phyloP scores from a whole-genome alignment of 176 grass and related monocot species.

The Eleusine indica region DNA sequence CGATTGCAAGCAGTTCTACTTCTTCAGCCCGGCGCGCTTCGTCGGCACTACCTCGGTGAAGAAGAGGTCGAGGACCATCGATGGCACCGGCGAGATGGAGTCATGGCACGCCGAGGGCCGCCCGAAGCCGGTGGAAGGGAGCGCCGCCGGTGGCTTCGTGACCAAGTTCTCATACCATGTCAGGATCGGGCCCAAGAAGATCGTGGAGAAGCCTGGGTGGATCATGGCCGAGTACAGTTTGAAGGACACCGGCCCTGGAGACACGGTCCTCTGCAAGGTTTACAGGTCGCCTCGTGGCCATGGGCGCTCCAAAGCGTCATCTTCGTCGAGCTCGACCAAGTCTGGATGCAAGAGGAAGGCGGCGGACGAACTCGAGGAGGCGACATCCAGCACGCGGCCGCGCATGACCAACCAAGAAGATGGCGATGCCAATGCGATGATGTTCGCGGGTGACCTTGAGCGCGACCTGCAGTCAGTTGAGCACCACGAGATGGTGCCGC shows the following conservation, averaged over 20 bases:
- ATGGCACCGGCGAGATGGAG: neutral
- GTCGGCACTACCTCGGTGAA: neutral
- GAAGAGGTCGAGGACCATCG: neutral
- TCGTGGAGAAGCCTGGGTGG: neutral
- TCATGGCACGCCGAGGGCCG: neutral
- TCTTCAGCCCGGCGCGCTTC: neutral
- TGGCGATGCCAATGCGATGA: neutral
- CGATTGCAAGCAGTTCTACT: neutral
- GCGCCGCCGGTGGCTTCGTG: neutral
- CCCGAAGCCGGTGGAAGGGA: neutral
- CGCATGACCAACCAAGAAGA: neutral
- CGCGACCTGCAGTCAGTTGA: neutral
- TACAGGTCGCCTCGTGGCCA: neutral
- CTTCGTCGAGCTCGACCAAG: neutral
- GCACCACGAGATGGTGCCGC: neutral
- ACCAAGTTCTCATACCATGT: neutral
- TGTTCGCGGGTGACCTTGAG: neutral
- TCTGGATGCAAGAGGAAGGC: neutral
- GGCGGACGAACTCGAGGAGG: neutral
- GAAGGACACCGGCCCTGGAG: neutral
- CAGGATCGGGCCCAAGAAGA: neutral
- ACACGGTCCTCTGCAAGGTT: neutral
- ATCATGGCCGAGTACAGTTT: neutral
- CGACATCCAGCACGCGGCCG: neutral
- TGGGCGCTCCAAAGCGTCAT: neutral